Base-by-base conservation (phyloP, 352 stramenopile species). In the Sclerospora graminicola region DNA sequence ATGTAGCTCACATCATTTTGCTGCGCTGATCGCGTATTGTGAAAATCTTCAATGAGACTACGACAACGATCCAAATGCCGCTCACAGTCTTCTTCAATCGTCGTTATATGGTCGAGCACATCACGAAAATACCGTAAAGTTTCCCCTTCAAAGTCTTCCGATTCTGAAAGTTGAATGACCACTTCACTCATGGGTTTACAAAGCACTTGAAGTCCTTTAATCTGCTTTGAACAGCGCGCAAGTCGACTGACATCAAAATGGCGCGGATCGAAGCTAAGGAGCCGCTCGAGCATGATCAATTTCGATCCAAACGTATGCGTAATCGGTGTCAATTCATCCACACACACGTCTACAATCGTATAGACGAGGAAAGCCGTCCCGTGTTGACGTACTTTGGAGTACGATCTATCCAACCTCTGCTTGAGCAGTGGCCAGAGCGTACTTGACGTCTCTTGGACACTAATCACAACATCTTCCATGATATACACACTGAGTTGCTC, bases 371-470 rank as follows among this genome's bases (percentile, higher is more conserved):
- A 90, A 0, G 55, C 50, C 1, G 80, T 60, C n/a, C 69, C 57
- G 35, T 88, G 69, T 42, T 92, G 82, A 4, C 79, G 74, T 19
- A 89, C 68, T 44, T 86, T 85, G 13, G 76, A 89, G 64, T 91
- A 91, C 8, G 76, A 88, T 27, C 55, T 81, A 49, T 84, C 70
- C 34, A 89, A 42, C 5, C 72, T 66, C 13, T 67, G 45, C 42
- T 85, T 85, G 14, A 88, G 55, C 13, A 66, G 59, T 3, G 55
- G 19, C 70, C 73, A 88, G 3, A 81, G 46, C 8, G 63, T 48
- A 14, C 42, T 83, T 1, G 66, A 60, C 0, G 34, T 61, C 29
- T 68, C 66, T 38, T 91, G 74, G 2, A 91, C 68, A 38, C 71
- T 86, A 45, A 91, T 83, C 13, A 89, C 45, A 10, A 84, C 69